Base-by-base conservation (phyloP, 176 grass and related monocot genomes). In the Thalia dealbata region DNA sequence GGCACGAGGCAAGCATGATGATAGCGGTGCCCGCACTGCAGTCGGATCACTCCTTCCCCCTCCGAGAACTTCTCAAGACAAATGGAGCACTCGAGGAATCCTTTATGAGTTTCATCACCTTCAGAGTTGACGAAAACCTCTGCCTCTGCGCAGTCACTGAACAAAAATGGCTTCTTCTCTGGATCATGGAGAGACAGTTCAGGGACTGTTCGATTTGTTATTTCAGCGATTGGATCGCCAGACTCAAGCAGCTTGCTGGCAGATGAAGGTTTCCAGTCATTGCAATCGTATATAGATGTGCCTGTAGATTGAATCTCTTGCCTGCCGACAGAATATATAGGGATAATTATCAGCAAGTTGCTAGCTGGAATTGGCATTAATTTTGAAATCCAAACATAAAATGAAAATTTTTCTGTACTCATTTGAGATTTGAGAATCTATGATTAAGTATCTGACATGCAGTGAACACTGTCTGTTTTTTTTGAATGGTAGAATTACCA, bases 41-140 rank as follows among this genome's bases (percentile, higher is more conserved):
- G 71, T 14, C 51, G 71, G 12, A 56, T 38, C 28, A 73, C 46
- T 38, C 18, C 16, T n/a, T 73, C 71, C 71, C 71, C 71, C 7
- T 73, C 51, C 28, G n/a, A 41, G 29, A 73, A 56, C 24, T 27
- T 73, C 51, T 73, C 71, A 0, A 73, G 71, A 32, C 71, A 73
- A 56, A 73, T 73, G 32, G 50, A 73, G 32, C 71, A 73, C 51
- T 73, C 71, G 1, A 58, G 51, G 7, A 50, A 58, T 22, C 9
- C 27, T 58, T 41, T 58, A 6, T 25, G 14, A 58, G 29, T n/a
- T 38, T 4, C 71, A 42, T 55, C 29, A 0, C 26, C 25, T 35
- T 58, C 71, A 21, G 51, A 10, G 18, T 42, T 11, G 18, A 52
- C 19, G 9, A 73, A 55, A 18, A 22, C 9, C 3, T 73, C 51